phyloP scores from a whole-genome alignment of 2,329 filamentous ascomycete genomes.

The Pestalotiopsis sp. region DNA sequence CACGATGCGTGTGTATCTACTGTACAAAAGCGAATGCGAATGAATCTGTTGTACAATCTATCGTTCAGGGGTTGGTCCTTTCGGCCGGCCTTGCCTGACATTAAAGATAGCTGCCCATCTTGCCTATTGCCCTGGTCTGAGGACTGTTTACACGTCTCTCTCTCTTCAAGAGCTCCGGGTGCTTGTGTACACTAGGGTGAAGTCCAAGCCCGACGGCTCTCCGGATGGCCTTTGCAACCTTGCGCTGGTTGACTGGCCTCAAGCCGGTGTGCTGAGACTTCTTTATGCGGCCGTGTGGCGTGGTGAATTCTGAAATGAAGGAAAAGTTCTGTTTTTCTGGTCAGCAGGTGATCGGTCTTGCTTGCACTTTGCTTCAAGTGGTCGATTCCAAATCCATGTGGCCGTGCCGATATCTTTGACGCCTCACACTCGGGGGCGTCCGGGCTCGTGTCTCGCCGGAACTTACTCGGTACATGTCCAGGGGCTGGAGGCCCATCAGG shows the following conservation, averaged over 20 bases:
- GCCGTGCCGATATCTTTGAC: too few species aligned
- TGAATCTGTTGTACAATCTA: conserved; percentile 38
- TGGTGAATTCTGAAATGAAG: conserved; percentile 87
- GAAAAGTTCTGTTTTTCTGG: conserved; percentile 74
- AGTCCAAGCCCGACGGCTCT: conserved; percentile 87
- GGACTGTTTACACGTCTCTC: background rate
- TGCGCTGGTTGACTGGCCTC: conserved; percentile 86
- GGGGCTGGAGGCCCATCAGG: conserved; percentile 74
- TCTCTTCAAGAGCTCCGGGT: conserved; percentile 73
- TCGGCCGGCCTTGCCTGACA: background rate
- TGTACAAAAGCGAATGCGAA: conserved; percentile 33
- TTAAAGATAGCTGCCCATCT: conserved; percentile 16
- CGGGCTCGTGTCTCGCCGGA: background rate
- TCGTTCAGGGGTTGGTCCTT: conserved; percentile 16
- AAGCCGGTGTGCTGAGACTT: conserved; percentile 76
- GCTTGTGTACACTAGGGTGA: conserved; percentile 87
- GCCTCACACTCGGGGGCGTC: too few species aligned
- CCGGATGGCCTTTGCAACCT: conserved; percentile 89
- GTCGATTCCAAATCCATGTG: too few species aligned
- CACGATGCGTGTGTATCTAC: conserved; percentile 19
- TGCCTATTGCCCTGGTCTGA: background rate
- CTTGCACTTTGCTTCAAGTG: background rate
- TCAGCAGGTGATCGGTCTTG: background rate
- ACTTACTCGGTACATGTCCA: conserved; percentile 84
- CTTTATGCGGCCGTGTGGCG: conserved; percentile 82